phyloP scores from a whole-genome alignment of 2,329 filamentous ascomycete species.

The Alternaria consortialis region DNA sequence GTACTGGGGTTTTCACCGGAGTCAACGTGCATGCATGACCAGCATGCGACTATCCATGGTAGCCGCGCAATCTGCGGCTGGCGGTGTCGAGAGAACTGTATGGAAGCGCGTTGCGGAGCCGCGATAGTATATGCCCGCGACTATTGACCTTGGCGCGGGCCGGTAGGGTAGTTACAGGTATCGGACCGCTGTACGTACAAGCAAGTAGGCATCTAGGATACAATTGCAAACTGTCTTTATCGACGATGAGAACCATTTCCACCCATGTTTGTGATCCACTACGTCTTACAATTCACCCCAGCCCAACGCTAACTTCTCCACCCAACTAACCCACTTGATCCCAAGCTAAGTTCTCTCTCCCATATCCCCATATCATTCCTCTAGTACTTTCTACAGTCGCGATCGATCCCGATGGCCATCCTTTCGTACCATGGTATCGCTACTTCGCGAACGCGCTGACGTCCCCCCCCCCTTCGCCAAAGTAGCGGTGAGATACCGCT shows the following conservation, averaged over 20 bases:
- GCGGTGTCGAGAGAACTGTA: background rate
- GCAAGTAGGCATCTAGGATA: background rate
- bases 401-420: constrained; percentile 3
- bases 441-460: constrained; percentile 4
- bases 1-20: constrained; percentile 6
- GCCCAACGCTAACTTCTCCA: background rate
- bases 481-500: constrained; percentile 32
- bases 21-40: constrained; percentile 4
- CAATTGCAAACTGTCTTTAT: background rate
- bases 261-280: background rate
- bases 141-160: constrained; percentile 2
- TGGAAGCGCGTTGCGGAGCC: constrained; percentile 3
- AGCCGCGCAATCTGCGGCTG: background rate
- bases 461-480: constrained; percentile 17
- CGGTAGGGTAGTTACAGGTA: background rate
- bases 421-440: background rate
- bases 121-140: constrained; percentile 2
- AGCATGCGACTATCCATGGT: background rate
- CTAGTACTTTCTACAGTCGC: background rate
- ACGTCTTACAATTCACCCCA: constrained; percentile 2
- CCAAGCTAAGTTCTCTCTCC: background rate
- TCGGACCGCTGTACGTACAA: background rate
- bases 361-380: background rate
- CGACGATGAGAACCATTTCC: constrained; percentile 2
- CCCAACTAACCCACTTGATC: constrained; percentile 2